Evolutionary conservation across 2,329 filamentous ascomycete genomes (phyloP), one percentile per base, ranked within the genome.

Genomic region (Cordyceps tenuipes): DNA sequence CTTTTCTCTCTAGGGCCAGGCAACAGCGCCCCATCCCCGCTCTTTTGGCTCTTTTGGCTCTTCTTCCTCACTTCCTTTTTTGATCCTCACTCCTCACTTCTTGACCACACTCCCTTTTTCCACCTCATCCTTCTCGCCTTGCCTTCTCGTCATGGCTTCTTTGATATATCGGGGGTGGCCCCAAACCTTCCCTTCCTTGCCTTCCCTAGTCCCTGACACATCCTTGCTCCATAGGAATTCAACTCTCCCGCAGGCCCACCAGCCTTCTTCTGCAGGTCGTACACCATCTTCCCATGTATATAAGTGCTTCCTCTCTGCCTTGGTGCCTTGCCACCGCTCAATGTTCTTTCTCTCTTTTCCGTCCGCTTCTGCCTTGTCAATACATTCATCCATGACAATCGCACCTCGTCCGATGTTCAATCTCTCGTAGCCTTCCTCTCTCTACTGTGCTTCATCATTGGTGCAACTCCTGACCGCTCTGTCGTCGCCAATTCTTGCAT

Each of bases 21-120:
- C 70, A 72, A 69, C 70, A 68, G 67, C 65, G 65, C 66, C 67
- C 66, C 64, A 17, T 65, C 64, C 64, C 31, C 39, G 54, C 26
- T 34, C 44, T 19, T 48, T 31, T 53, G 13, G 31, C n/a, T 17
- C 13, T 56, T 26, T 23, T 23, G 23, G 23, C 23, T 23, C 23
- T 23, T 23, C 23, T 23, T 23, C 23, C 23, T 23, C 23, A 23
- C 23, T n/a, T n/a, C n/a, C 23, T 23, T 4, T 23, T 23, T 23
- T 23, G 4, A 12, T 17, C 15, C 36, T 41, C 36, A 13, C 39
- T 43, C 15, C 17, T 57, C n/a, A 26, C 44, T 15, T 43, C 15
- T 8, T 57, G 12, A 43, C 44, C 23, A 39, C 44, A 48, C 44
- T 3, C 29, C 17, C 21, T 3, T 3, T 1, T 36, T 36, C 12